Evolutionary conservation across 2,329 filamentous ascomycete genomes (phyloP).

Genomic region (Colletotrichum eremochloae): DNA sequence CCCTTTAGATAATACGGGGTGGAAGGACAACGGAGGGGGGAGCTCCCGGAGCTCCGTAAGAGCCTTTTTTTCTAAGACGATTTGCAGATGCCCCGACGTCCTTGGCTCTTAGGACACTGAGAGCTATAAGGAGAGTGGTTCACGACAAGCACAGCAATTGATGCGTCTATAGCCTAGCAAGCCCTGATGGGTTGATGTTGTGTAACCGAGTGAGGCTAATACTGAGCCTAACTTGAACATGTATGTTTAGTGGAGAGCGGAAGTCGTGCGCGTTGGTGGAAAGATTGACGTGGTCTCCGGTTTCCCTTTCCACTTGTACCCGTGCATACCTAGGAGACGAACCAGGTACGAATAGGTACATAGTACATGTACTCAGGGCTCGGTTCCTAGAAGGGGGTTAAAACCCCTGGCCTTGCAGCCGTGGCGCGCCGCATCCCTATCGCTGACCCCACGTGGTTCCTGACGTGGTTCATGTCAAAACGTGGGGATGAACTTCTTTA

Average conservation of each 20-base stretch:
- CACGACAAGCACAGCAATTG: not conserved
- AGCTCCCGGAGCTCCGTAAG: not conserved
- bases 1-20: slow-evolving; percentile 2
- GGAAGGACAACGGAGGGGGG: not conserved
- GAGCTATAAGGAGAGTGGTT: not conserved
- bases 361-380: not conserved
- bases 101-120: no score
- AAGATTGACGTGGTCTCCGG: not conserved
- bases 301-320: not conserved
- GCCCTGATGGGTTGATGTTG: not conserved
- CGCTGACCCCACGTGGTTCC: slow-evolving; percentile 30
- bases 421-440: slow-evolving; percentile 15
- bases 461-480: slow-evolving; percentile 13
- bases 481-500: slow-evolving; percentile 4
- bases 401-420: not conserved
- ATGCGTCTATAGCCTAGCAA: not conserved
- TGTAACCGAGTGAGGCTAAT: not conserved
- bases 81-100: not conserved
- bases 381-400: not conserved
- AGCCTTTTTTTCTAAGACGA: not conserved
- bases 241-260: not conserved
- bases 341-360: not conserved
- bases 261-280: not conserved
- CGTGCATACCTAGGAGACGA: not conserved
- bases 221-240: not conserved